These are phyloP conservation scores for Ceratobasidium sp. DNA, from an alignment of 1,284 basidiomycete species.

Conservation along the genomic window DNA sequence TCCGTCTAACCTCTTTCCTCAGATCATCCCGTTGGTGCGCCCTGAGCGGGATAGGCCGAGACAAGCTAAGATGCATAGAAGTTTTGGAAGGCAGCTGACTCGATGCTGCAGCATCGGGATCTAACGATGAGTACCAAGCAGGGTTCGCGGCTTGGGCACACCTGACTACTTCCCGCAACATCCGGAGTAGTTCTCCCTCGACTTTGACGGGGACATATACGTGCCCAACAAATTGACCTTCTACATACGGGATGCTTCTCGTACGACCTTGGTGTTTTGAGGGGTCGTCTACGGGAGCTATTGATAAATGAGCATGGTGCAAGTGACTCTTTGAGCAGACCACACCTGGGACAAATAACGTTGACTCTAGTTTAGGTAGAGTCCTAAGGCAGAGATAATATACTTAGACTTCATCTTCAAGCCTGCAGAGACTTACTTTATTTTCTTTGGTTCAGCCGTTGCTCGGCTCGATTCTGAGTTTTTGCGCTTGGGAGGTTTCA, in stretches of 20 bases:
- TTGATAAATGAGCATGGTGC: neutral
- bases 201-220: conserved; percentile 73
- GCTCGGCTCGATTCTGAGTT: neutral
- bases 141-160: conserved; percentile 60
- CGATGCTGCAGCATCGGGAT: conserved; percentile 43
- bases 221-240: conserved; percentile 81
- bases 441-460: neutral
- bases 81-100: conserved; percentile 47
- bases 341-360: conserved; percentile 18
- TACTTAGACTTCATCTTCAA: neutral
- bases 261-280: conserved; percentile 79
- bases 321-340: neutral
- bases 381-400: neutral
- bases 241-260: conserved; percentile 75
- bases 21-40: conserved; percentile 77
- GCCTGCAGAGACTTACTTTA: conserved; percentile 2
- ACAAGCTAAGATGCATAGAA: conserved; percentile 77
- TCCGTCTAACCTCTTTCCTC: conserved; percentile 64
- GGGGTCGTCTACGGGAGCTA: conserved; percentile 68
- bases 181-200: conserved; percentile 57
- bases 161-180: conserved; percentile 63
- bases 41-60: conserved; percentile 78
- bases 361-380: conserved; percentile 13
- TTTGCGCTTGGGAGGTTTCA: conserved; percentile 14
- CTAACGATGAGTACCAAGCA: conserved; percentile 61